Percentiles rank a stretch among this genome's conserved stretches.
Conservation (phyloP, 169 alveolate genomes). For the Plasmodium reichenowi region DNA sequence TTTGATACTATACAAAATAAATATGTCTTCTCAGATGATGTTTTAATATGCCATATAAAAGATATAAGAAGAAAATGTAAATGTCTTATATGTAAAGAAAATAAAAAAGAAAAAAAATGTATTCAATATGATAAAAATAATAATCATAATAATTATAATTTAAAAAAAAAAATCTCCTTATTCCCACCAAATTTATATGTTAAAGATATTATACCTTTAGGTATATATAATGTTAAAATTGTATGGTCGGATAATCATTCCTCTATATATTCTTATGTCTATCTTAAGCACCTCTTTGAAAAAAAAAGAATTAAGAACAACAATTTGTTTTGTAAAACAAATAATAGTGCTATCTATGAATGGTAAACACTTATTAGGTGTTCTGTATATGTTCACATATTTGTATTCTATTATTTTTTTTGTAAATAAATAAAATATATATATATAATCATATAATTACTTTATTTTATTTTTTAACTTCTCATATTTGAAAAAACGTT, state of each 20-base stretch:
- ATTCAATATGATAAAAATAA: background rate
- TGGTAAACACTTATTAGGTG: constrained; percentile 2
- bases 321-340: constrained; percentile 10
- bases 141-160: background rate
- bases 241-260: constrained; percentile 93
- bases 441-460: background rate
- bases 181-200: constrained; percentile 74
- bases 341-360: constrained; percentile 9
- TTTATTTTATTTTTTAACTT: background rate
- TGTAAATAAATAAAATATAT: background rate
- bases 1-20: constrained; percentile 70
- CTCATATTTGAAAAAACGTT: too few species aligned
- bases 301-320: background rate
- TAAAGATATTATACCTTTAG: constrained; percentile 83
- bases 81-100: constrained; percentile 18
- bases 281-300: constrained; percentile 51
- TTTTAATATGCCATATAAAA: constrained; percentile 72
- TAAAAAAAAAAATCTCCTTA: background rate
- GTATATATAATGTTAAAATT: constrained; percentile 91
- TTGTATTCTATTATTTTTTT: background rate
- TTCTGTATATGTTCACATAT: background rate
- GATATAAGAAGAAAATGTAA: constrained; percentile 61
- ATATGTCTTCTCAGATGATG: constrained; percentile 76
- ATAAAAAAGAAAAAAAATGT: constrained; percentile 13
- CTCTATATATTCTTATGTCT: constrained; percentile 75